phyloP scores from a whole-genome alignment of 345 rosid species.

The Hypericum perforatum region DNA sequence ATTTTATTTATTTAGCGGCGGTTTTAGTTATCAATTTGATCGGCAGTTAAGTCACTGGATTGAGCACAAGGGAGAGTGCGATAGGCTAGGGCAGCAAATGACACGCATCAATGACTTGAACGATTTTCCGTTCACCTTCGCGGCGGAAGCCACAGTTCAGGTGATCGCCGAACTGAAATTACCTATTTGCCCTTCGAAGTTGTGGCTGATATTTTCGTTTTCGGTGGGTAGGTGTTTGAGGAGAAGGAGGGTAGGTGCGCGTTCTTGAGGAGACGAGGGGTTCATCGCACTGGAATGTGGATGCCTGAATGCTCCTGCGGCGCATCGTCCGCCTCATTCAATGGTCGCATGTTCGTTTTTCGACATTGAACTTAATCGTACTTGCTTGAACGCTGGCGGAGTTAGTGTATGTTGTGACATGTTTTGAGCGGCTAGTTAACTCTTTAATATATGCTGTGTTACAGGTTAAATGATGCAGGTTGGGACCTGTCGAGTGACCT shows the following conservation, averaged over 20 bases:
- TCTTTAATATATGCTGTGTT: not conserved
- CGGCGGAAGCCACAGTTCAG: conserved; percentile 56
- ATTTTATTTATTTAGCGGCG: not conserved
- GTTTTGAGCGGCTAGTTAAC: not conserved
- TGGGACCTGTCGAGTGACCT: conserved; percentile 57
- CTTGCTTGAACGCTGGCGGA: too few relatives aligned
- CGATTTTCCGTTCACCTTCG: conserved; percentile 71
- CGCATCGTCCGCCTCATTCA: conserved; percentile 13
- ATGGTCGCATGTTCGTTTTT: conserved; percentile 30
- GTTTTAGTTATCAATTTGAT: not conserved
- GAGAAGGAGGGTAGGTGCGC: conserved; percentile 61
- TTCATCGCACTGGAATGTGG: conserved; percentile 78
- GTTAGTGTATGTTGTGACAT: not conserved
- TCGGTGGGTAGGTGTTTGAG: conserved; percentile 29
- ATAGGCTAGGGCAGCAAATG: conserved; percentile 77
- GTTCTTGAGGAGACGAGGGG: conserved; percentile 48
- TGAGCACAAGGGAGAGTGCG: conserved; percentile 74
- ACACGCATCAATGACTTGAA: conserved; percentile 39
- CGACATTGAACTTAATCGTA: too few relatives aligned
- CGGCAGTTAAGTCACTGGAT: conserved; percentile 56
- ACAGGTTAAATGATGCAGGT: conserved; percentile 28
- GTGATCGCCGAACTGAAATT: conserved; percentile 16
- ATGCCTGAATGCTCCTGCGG: conserved; percentile 54
- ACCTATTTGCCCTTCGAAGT: not conserved
- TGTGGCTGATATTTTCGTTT: not conserved